A percentile compares a stretch with the other conserved stretches of the same genome.
Conservation (phyloP, 768 basidiomycete genomes). For the Rhodotorula paludigena region DNA sequence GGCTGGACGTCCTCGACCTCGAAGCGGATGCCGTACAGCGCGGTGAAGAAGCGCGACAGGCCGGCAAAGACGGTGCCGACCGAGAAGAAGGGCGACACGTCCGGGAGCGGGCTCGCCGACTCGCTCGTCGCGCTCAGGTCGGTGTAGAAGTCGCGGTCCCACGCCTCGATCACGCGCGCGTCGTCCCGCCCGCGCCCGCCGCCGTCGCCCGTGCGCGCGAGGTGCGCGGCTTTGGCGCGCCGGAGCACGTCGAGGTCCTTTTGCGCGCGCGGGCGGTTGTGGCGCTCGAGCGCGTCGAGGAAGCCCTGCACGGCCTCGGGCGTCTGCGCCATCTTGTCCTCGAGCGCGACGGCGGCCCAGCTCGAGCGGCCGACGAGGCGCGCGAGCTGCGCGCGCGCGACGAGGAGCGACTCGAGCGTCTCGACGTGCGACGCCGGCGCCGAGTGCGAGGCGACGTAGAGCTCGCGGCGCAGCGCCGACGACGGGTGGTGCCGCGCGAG, state of each 20-base stretch:
- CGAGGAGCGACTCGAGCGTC: constrained; percentile 68
- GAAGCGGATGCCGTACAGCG: constrained; percentile 77
- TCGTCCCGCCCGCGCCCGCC: constrained; percentile 38
- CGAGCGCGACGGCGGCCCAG: constrained; percentile 78
- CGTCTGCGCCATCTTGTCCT: constrained; percentile 95
- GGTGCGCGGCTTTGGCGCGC: constrained; percentile 65
- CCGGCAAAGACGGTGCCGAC: constrained; percentile 88
- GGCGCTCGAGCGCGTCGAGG: constrained; percentile 70
- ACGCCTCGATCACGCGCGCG: constrained; percentile 69
- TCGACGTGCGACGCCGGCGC: constrained; percentile 61
- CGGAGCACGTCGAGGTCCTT: constrained; percentile 63
- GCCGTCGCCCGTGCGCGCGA: constrained; percentile 44
- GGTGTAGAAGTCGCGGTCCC: constrained; percentile 94
- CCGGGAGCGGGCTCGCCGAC: constrained; percentile 48
- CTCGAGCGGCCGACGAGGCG: constrained; percentile 75
- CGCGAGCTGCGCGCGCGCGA: constrained; percentile 74
- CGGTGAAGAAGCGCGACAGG: constrained; percentile 78
- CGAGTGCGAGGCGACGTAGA: constrained; percentile 72
- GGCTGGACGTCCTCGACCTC: constrained; percentile 59
- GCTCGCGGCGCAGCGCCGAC: constrained; percentile 70
- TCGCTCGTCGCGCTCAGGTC: constrained; percentile 39
- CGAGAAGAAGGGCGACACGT: constrained; percentile 56
- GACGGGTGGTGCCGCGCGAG: constrained; percentile 82
- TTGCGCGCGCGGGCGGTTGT: constrained; percentile 71
- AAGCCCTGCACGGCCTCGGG: constrained; percentile 91